Evolutionary conservation across 495 filamentous ascomycete genomes (phyloP).

Genomic region (Copromyces sp.): DNA sequence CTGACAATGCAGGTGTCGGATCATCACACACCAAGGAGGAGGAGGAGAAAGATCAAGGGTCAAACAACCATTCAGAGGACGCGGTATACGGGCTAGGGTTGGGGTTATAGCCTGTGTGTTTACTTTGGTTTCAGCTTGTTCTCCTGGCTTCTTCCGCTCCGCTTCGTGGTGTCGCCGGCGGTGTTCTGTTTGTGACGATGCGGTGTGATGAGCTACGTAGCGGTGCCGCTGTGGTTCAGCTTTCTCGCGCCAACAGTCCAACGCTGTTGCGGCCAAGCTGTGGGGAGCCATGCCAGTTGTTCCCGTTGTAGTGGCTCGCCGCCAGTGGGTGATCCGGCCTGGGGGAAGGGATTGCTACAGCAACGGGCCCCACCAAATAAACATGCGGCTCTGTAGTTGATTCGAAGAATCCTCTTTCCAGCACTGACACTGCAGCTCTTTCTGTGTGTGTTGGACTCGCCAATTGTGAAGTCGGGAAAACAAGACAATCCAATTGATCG

Average conservation of each 20-base stretch:
- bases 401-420: not conserved
- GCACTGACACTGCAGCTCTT: not conserved
- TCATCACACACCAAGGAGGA: not conserved
- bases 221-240: not conserved
- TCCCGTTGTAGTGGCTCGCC: not conserved
- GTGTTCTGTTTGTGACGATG: not conserved
- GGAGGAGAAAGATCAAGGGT: not conserved
- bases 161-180: not conserved
- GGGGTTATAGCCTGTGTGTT: not conserved
- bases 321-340: not conserved
- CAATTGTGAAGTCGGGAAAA: not conserved
- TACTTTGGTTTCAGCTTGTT: not conserved
- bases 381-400: not conserved
- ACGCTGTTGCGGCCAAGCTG: not conserved
- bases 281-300: not conserved
- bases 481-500: not conserved
- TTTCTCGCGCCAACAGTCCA: not conserved
- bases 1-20: not conserved
- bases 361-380: slow-evolving; percentile 11
- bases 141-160: not conserved
- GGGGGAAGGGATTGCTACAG: slow-evolving; percentile 1
- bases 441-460: not conserved
- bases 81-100: not conserved
- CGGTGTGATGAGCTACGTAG: not conserved
- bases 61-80: not conserved